These are phyloP conservation scores for Globomyces sp. DNA, from an alignment of 371 early-diverging fungal species.

Conservation along the genomic window DNA sequence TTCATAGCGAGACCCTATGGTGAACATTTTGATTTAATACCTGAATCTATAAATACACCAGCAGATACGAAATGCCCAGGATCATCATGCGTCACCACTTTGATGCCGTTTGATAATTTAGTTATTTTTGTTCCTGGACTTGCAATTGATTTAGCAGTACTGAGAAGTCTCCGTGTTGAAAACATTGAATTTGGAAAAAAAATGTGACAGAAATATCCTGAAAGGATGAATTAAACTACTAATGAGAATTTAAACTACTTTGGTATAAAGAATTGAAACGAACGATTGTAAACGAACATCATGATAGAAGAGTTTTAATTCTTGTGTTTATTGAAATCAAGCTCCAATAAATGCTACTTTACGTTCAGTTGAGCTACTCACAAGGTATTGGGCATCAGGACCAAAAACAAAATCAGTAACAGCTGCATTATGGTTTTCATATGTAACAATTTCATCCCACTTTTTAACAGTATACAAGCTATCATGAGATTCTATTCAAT, in stretches of 20 bases:
- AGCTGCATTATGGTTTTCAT: not conserved
- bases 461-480: conserved; percentile 67
- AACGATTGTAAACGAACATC: no score
- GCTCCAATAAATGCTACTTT: conserved; percentile 35
- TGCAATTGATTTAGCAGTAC: not conserved
- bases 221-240: no score
- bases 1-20: conserved; percentile 69
- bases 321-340: conserved; percentile 4
- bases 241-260: no score
- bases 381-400: conserved; percentile 35
- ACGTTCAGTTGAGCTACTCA: conserved; percentile 32
- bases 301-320: no score
- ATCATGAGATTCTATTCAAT: not conserved
- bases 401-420: conserved; percentile 29
- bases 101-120: conserved; percentile 82
- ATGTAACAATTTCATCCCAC: conserved; percentile 41
- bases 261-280: no score
- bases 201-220: no score
- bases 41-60: conserved; percentile 88
- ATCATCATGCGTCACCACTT: conserved; percentile 74
- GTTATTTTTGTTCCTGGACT: conserved; percentile 39
- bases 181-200: not conserved
- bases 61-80: conserved; percentile 88
- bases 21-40: conserved; percentile 26
- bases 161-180: not conserved